Evolutionary conservation across 2,329 filamentous ascomycete genomes (phyloP).

Genomic region (Aspergillus versicolor): DNA sequence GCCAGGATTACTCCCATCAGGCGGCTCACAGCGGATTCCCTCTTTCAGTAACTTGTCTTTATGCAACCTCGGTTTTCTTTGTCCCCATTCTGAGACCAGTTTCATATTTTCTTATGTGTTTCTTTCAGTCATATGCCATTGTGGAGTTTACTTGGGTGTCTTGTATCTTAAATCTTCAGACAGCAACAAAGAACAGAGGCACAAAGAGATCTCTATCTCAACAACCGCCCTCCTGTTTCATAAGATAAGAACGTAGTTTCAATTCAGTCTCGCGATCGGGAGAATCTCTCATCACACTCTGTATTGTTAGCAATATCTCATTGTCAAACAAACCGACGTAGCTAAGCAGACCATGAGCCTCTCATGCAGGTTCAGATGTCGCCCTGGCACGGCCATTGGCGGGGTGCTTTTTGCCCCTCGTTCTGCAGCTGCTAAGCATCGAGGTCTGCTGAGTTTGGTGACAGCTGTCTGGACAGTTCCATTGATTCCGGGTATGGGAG

Average conservation of each 20-base stretch:
- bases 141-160: neutral
- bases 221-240: neutral
- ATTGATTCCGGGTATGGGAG: too few relatives aligned
- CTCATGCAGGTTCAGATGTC: too few relatives aligned
- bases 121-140: neutral
- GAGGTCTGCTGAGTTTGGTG: too few relatives aligned
- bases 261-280: neutral
- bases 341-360: too few relatives aligned
- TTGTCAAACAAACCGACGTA: too few relatives aligned
- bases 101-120: neutral
- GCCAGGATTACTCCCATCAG: neutral
- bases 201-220: neutral
- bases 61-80: neutral
- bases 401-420: too few relatives aligned
- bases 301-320: too few relatives aligned
- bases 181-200: neutral
- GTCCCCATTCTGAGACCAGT: neutral
- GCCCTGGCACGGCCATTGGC: too few relatives aligned
- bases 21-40: neutral
- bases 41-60: neutral
- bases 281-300: too few relatives aligned
- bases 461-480: too few relatives aligned
- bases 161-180: neutral
- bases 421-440: too few relatives aligned
- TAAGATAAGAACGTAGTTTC: neutral